Base-by-base conservation (phyloP, 441 rosid species). In the Eruca vesicaria region DNA sequence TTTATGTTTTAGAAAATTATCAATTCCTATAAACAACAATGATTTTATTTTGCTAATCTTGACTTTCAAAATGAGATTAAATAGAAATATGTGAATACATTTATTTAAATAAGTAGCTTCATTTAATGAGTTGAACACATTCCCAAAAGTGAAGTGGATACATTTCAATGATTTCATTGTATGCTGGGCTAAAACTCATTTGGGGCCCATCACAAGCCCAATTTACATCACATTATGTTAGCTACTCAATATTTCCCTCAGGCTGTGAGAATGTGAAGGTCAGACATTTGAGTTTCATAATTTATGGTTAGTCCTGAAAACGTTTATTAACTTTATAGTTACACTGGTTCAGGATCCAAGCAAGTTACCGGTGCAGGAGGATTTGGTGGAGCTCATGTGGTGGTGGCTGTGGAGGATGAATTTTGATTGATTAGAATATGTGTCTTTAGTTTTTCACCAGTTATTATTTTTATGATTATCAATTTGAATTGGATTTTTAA, bases 191-290 rank as follows among this genome's bases (percentile, higher is more conserved):
- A 6, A 11, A 23, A 31, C 61, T 23, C 2, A 21, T 29, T 60
- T 9, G 21, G 11, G 41, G 53, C 71, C 41, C 7, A 31, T 33
- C 18, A 7, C 0, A 63, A 69, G 58, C 68, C 72, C 76, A 77
- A 12, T 4, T 95, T 31, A 91, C 93, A n/a, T n/a, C n/a, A n/a
- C n/a, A n/a, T n/a, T n/a, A n/a, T n/a, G 5, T 71, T 95, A 28
- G 88, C 86, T 43, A 87, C 99, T 0, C 90, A 91, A 32, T 93
- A 85, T 56, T 93, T 83, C 83, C 89, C 89, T 2, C 86, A 80
- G 73, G 96, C 97, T 2, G 96, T 88, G n/a, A 23, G 57, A 78
- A 81, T 80, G 95, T 93, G 64, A 74, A 86, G 92, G 98, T 93
- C 66, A 41, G 82, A 6, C 38, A 19, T 63, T 16, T 10, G 26